Conservation (phyloP, 1,284 basidiomycete genomes). For the Tremellales sp. region DNA sequence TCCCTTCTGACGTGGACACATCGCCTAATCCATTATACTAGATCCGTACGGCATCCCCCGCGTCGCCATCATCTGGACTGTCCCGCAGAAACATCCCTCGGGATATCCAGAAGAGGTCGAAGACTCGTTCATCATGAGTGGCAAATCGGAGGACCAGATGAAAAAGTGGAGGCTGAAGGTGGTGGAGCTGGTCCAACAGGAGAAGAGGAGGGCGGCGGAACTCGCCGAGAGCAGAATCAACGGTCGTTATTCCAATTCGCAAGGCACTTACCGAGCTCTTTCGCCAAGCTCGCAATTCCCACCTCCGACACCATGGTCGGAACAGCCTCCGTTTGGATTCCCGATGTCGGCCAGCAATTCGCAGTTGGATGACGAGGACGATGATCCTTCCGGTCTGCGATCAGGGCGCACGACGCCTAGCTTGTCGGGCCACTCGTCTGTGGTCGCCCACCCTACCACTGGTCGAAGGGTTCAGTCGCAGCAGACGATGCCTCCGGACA, state of each 20-base stretch:
- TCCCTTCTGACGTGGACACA: neutral
- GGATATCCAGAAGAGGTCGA: slow-evolving; percentile 43
- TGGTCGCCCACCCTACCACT: slow-evolving; percentile 48
- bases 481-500: slow-evolving; percentile 57
- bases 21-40: neutral
- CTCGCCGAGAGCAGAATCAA: slow-evolving; percentile 49
- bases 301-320: slow-evolving; percentile 38
- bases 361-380: slow-evolving; percentile 22
- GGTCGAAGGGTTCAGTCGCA: slow-evolving; percentile 56
- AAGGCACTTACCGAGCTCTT: slow-evolving; percentile 16
- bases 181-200: slow-evolving; percentile 71
- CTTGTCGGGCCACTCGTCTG: slow-evolving; percentile 56
- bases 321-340: slow-evolving; percentile 29
- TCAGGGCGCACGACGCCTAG: slow-evolving; percentile 46
- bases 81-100: slow-evolving; percentile 24
- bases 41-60: slow-evolving; percentile 27
- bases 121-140: slow-evolving; percentile 91
- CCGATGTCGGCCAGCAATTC: slow-evolving; percentile 17
- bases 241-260: slow-evolving; percentile 25
- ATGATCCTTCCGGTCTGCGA: slow-evolving; percentile 27
- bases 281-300: slow-evolving; percentile 32
- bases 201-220: slow-evolving; percentile 50
- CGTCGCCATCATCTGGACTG: slow-evolving; percentile 41
- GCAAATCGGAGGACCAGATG: slow-evolving; percentile 88
- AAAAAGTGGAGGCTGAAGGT: slow-evolving; percentile 87